Percentiles rank a stretch among this genome's conserved stretches.
phyloP scores from a whole-genome alignment of 2,329 filamentous ascomycete species.

The Shiraia bambusicola region DNA sequence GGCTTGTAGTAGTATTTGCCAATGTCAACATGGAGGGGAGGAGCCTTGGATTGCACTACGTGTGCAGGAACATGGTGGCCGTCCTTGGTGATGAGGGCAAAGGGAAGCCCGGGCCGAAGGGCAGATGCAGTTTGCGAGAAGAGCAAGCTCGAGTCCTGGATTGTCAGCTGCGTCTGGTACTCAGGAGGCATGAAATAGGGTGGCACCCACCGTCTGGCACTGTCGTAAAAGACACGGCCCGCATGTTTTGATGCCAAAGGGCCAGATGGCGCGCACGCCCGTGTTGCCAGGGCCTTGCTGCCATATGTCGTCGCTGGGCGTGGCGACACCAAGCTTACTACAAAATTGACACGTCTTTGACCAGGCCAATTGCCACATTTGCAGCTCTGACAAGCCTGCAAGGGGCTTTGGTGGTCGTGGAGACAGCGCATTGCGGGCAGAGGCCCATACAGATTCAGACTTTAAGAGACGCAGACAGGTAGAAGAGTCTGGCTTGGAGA shows the following conservation, averaged over 20 bases:
- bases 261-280: conserved; percentile 67
- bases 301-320: conserved; percentile 48
- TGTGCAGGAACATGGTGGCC: conserved; percentile 61
- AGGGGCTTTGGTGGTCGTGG: conserved; percentile 70
- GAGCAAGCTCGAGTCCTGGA: conserved; percentile 69
- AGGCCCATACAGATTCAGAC: conserved; percentile 70
- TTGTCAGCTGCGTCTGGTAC: conserved; percentile 19
- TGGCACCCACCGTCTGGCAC: conserved; percentile 63
- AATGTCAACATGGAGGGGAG: conserved; percentile 53
- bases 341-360: conserved; percentile 69
- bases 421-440: conserved; percentile 65
- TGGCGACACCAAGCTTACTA: conserved; percentile 43
- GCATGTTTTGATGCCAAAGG: conserved; percentile 68
- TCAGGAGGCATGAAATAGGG: neutral
- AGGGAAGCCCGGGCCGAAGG: conserved; percentile 69
- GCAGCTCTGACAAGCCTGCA: conserved; percentile 64
- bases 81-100: conserved; percentile 64
- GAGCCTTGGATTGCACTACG: conserved; percentile 56
- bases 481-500: conserved; percentile 32
- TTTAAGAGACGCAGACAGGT: conserved; percentile 48
- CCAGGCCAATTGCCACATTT: conserved; percentile 74
- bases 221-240: conserved; percentile 62
- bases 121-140: conserved; percentile 60
- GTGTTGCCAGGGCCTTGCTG: conserved; percentile 63
- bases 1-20: conserved; percentile 66